Evolutionary conservation across 2,329 filamentous ascomycete species (phyloP).

Genomic region (Elsinoe australis): DNA sequence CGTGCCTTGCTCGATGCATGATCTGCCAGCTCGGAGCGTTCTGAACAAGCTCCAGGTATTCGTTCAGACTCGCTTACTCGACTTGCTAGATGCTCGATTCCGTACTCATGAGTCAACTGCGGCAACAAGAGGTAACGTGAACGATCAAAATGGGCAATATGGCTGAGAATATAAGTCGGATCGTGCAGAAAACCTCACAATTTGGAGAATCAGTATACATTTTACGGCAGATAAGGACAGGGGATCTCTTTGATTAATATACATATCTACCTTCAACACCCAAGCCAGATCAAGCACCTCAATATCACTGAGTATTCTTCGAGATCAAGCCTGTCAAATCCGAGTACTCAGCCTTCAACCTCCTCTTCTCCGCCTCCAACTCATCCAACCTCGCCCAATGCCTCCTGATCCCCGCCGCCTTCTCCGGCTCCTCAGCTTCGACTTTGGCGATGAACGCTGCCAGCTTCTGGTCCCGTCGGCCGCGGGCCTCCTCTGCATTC

Average conservation of each 20-base stretch:
- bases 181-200: too few species aligned
- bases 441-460: constrained; percentile 11
- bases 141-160: too few species aligned
- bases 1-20: too few species aligned
- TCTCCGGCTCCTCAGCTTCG: constrained; percentile 7
- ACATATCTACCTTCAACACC: not conserved
- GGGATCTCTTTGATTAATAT: not conserved
- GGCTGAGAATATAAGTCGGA: too few species aligned
- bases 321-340: not conserved
- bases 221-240: too few species aligned
- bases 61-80: too few species aligned
- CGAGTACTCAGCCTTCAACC: not conserved
- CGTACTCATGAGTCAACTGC: too few species aligned
- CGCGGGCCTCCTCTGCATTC: not conserved
- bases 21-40: too few species aligned
- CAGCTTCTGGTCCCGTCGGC: not conserved
- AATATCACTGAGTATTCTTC: not conserved
- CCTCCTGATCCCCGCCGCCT: constrained; percentile 1
- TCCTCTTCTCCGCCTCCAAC: not conserved
- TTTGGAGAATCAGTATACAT: too few species aligned
- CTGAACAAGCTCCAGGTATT: too few species aligned
- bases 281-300: not conserved
- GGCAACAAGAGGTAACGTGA: too few species aligned
- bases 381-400: constrained; percentile 9
- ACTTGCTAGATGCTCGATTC: too few species aligned